Evolutionary conservation across 352 stramenopile genomes (phyloP), one percentile per base, ranked within the genome.

Genomic region (Plasmopara viticola): DNA sequence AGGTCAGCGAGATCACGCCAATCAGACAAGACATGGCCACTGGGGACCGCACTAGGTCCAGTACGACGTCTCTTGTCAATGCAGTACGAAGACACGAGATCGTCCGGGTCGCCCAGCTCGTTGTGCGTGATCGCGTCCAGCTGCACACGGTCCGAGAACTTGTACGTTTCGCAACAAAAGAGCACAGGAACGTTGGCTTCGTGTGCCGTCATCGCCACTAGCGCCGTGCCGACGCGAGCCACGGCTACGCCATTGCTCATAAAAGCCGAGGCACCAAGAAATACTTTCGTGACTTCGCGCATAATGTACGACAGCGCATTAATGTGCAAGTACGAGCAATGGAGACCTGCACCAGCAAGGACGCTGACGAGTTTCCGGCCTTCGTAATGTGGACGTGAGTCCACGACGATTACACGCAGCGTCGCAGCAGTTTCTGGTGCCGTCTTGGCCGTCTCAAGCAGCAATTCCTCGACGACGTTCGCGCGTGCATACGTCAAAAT

Each of bases 101-200:
- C 87, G 54, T 95, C 86, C 9, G 95, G 87, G 77, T 98, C 82
- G n/a, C 94, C 92, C 31, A 99, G 68, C 66, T 99, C 96, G 70
- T 99, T 99, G 66, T 96, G 83, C 9, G 94, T 98, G 56, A 99
- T 98, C 38, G 87, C 93, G 62, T 99, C 97, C 35, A 99, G 74
- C 68, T 99, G 96, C 25, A 99, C 92, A 33, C 92, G 86, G 59
- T 98, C 95, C 38, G 78, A 87, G 45, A 92, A 92, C 66, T 99
- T 99, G 85, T 99, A 99, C 29, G 95, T 98, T 78, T 99, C 97
- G 62, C 94, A 98, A 60, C 91, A 98, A 39, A 99, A 96, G 12
- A 99, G 79, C 30, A 99, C 94, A 0, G 96, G 96, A 39, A 98
- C 90, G 52, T 98, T 94, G 48, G 84, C 78, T 25, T 90, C 76